Base-by-base conservation (phyloP, 2,329 filamentous ascomycete species). In the Fonsecaea monophora region DNA sequence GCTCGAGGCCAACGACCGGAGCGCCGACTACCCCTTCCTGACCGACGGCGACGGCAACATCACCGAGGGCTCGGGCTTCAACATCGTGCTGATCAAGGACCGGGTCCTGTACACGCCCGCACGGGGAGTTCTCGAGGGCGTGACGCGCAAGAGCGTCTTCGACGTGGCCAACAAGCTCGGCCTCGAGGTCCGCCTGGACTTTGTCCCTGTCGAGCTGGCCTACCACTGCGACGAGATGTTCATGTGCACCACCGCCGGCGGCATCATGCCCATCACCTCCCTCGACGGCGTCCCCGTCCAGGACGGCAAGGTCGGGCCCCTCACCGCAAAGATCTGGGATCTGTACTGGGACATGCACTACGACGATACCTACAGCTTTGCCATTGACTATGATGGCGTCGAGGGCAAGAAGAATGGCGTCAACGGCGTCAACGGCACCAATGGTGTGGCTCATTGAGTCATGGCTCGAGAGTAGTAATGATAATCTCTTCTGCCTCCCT, bases 181-280 rank as follows among this genome's bases (percentile, higher is more conserved):
- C 0, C 68, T 80, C 42, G 76, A 79, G 34, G 73, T 81, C 5
- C 77, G 75, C 3, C 62, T 80, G 35, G 79, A 83, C 70, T 65
- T 76, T 34, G 80, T 84, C 3, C 82, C 82, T 0, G 74, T 82
- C 0, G 76, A 81, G 13, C 10, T 76, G 40, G 77, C 75, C 0
- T 84, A 83, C 56, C 59, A 78, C 6, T 74, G 76, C 0, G 83
- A 85, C 64, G 83, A 85, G 74, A 77, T 84, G 4, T 80, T 85
- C 37, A 84, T 84, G 82, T 84, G 79, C 67, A 85, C 83, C 0
- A 85, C 83, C 13, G 83, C 83, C 0, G 83, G 83, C 1, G 83
- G 83, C 0, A 78, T 85, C 18, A 85, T 85, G 83, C 83, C 83
- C 0, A 83, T 85, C 32, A 83, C 81, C 0, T 67, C 62, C 0